These are phyloP conservation scores for Nakazawaea peltata DNA, from an alignment of 805 yeast genomes.

Conservation along the genomic window DNA sequence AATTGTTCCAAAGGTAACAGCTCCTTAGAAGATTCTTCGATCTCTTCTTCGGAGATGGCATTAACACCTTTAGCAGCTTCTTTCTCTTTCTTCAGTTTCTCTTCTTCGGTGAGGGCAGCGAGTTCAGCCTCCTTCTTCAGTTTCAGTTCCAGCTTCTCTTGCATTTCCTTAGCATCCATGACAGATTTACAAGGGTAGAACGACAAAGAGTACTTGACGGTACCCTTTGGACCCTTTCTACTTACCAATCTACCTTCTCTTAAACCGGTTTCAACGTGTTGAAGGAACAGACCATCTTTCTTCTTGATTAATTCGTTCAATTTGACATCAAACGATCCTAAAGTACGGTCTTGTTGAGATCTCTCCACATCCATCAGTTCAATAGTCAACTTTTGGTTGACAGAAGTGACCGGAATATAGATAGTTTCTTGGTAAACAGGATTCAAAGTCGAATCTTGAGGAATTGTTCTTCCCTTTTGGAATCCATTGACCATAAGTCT, in stretches of 20 bases:
- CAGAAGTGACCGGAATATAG: conserved; percentile 75
- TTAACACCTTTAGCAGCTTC: conserved; percentile 24
- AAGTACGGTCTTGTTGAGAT: conserved; percentile 71
- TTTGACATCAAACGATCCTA: conserved; percentile 74
- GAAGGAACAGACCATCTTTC: conserved; percentile 58
- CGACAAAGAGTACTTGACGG: conserved; percentile 60
- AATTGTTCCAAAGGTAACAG: conserved; percentile 54
- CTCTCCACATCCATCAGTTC: conserved; percentile 92
- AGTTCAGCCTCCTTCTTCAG: conserved; percentile 23
- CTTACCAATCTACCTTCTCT: conserved; percentile 58
- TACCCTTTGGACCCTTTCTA: conserved; percentile 81
- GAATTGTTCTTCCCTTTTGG: conserved; percentile 69
- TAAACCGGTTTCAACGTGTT: conserved; percentile 45
- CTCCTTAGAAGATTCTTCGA: conserved; percentile 31
- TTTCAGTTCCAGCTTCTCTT: conserved; percentile 37
- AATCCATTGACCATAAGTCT: conserved; percentile 73
- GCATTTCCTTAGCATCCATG: conserved; percentile 65
- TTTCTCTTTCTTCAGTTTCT: conserved; percentile 23
- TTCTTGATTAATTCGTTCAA: conserved; percentile 60
- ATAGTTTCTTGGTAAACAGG: conserved; percentile 84
- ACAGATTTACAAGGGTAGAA: conserved; percentile 83
- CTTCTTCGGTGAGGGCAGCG: conserved; percentile 15
- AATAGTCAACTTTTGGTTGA: conserved; percentile 72
- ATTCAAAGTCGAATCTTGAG: conserved; percentile 54
- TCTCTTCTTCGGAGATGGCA: conserved; percentile 27